Evolutionary conservation across 1,284 basidiomycete genomes (phyloP).

Genomic region (Microbotryomycetes sp.): DNA sequence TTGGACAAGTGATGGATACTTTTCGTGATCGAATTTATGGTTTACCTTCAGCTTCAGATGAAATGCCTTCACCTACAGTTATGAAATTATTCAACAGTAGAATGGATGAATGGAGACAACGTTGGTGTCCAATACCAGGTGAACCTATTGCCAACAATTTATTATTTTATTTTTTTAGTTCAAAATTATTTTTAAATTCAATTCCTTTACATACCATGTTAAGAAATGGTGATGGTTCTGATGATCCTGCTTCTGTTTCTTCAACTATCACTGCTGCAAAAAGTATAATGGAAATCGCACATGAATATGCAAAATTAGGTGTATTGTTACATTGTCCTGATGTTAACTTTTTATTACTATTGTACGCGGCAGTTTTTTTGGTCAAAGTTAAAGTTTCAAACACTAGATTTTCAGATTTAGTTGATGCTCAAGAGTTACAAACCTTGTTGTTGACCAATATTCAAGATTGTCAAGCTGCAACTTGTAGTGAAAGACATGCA

Average conservation of each 20-base stretch:
- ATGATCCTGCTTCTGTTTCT: slow-evolving; percentile 23
- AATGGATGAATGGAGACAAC: slow-evolving; percentile 29
- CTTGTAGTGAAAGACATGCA: slow-evolving; percentile 12
- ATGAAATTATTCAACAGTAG: slow-evolving; percentile 31
- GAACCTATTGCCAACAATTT: slow-evolving; percentile 30
- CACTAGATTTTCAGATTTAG: slow-evolving; percentile 22
- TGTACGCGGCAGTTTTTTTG: slow-evolving; percentile 30
- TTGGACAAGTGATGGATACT: slow-evolving; percentile 30
- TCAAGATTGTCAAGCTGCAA: slow-evolving; percentile 22
- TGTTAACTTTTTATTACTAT: slow-evolving; percentile 29
- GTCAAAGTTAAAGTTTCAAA: slow-evolving; percentile 30
- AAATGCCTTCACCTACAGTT: slow-evolving; percentile 25
- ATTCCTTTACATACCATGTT: slow-evolving; percentile 28
- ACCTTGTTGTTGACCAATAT: slow-evolving; percentile 15
- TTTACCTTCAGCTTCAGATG: slow-evolving; percentile 21
- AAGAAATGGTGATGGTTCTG: slow-evolving; percentile 17
- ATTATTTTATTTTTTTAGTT: slow-evolving; percentile 25
- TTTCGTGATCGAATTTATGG: slow-evolving; percentile 30
- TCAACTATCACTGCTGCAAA: slow-evolving; percentile 18
- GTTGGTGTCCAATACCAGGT: slow-evolving; percentile 25
- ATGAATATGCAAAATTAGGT: slow-evolving; percentile 24
- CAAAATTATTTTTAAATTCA: slow-evolving; percentile 29
- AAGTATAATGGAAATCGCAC: slow-evolving; percentile 15
- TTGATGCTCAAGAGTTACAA: slow-evolving; percentile 20
- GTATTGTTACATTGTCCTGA: slow-evolving; percentile 27